A percentile compares a stretch with the other conserved stretches of the same genome.
These are phyloP conservation scores for Bonia amplexicaulis DNA, from an alignment of 176 grass and related monocot species.

Conservation along the genomic window DNA sequence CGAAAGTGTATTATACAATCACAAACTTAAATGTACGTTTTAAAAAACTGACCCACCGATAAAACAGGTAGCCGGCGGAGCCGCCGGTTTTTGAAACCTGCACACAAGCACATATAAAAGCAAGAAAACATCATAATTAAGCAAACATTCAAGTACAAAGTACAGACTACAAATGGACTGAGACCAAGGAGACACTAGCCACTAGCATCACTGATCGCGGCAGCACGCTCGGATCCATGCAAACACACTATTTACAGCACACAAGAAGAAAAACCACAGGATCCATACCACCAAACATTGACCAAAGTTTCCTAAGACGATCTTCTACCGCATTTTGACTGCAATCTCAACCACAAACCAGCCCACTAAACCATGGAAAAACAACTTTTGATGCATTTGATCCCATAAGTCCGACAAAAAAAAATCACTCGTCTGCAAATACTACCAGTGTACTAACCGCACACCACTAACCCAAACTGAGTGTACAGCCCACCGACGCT, in stretches of 20 bases:
- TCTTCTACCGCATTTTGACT: neutral
- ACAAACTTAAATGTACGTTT: too few relatives aligned
- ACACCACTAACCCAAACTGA: neutral
- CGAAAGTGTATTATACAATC: too few relatives aligned
- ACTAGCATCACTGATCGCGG: neutral
- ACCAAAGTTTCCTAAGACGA: neutral
- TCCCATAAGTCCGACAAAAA: neutral
- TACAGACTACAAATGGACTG: neutral
- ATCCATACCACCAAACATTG: neutral
- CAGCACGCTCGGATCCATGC: neutral
- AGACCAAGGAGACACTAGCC: neutral
- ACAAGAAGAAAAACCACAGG: neutral
- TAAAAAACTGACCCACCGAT: too few relatives aligned
- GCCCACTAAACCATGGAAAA: neutral
- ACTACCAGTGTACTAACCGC: neutral
- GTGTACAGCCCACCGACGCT: neutral
- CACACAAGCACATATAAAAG: neutral
- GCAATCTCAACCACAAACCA: neutral
- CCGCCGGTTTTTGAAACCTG: too few relatives aligned
- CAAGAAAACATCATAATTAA: conserved; percentile 6
- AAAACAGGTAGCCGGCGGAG: too few relatives aligned
- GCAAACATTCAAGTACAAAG: neutral
- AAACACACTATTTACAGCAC: neutral
- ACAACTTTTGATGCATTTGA: neutral
- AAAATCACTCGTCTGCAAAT: neutral